Base-by-base conservation (phyloP, 2,329 filamentous ascomycete genomes). In the Metarhizium album region DNA sequence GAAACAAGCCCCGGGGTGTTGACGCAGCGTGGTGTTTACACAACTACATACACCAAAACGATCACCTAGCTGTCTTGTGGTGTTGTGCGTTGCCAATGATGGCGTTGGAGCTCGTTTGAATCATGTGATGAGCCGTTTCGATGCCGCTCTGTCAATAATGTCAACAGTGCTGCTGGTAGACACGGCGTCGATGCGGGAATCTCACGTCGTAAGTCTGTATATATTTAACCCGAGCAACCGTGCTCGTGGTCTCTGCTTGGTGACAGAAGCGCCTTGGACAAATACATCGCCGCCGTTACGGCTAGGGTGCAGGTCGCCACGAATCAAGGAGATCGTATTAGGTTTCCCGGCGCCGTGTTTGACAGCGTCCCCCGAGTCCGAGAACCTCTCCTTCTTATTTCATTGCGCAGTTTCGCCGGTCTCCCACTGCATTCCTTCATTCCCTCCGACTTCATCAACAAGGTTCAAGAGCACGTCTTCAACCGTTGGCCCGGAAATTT, bases 381-480 rank as follows among this genome's bases (percentile, higher is more conserved):
- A 59, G 51, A 53, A 52, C 65, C 2, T 55, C 55, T 11, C 42
- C 24, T 9, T 43, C 27, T 6, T 22, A 58, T 2, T 54, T 47
- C 45, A 57, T 29, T 14, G 24, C 61, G 9, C 61, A 61, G 20
- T 50, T 48, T 2, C 50, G 54, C 2, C 13, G 3, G 6, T 20
- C 31, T 16, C 27, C 23, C 22, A 37, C 42, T 56, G 56, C 48
- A 64, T 62, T 14, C 61, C 58, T 46, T 65, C 67, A 55, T 84
- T 79, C 4, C 74, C 75, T 52, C 74, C 76, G 53, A 89, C 77
- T 64, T 95, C 90, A 60, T 91, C 87, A 0, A 89, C 88, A 35
- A 95, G 75, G 56, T 87, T 84, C 23, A 96, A 70, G 66, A 96
- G 96, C 0, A 95, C 90, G 57, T 95, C 90, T 64, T 96, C 91